These are phyloP conservation scores for Zalerion maritima DNA, from an alignment of 495 filamentous ascomycete genomes.

Conservation along the genomic window DNA sequence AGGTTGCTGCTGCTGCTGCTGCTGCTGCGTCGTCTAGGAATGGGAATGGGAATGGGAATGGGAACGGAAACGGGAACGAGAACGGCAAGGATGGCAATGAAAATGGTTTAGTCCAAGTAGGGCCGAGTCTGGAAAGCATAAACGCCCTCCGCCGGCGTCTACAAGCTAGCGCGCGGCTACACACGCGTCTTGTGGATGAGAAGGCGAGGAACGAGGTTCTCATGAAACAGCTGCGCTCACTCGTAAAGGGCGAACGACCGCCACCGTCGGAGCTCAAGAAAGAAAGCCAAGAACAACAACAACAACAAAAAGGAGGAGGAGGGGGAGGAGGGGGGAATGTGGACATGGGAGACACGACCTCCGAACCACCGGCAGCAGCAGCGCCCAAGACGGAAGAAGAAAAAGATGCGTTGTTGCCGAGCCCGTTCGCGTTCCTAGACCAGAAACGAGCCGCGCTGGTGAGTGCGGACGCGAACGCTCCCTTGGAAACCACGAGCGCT, in stretches of 20 bases:
- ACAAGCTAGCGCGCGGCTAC: conserved; percentile 66
- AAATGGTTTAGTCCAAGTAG: no score
- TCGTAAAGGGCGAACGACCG: conserved; percentile 27
- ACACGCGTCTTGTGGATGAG: conserved; percentile 59
- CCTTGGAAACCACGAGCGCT: conserved; percentile 58
- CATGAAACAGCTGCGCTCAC: conserved; percentile 45
- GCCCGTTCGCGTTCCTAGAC: conserved; percentile 39
- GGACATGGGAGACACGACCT: no score
- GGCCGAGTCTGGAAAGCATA: conserved; percentile 52
- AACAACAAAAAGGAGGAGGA: conserved; percentile 10
- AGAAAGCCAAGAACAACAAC: no score
- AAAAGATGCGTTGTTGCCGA: no score
- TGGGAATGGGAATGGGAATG: conserved; percentile 21
- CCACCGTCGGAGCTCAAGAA: no score
- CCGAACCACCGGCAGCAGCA: conserved; percentile 14
- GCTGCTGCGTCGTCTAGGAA: conserved; percentile 6
- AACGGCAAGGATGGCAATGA: conserved; percentile 18
- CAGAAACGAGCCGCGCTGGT: conserved; percentile 21
- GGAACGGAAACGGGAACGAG: no score
- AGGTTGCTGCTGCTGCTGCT: conserved; percentile 3
- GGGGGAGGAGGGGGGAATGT: conserved; percentile 7
- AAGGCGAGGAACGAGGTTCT: conserved; percentile 59
- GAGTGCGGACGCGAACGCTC: conserved; percentile 26
- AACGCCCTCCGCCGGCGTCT: conserved; percentile 58
- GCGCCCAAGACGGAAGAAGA: conserved; percentile 6